Conservation (phyloP, 202 grass and related monocot genomes). For the Eragrostis tef region DNA sequence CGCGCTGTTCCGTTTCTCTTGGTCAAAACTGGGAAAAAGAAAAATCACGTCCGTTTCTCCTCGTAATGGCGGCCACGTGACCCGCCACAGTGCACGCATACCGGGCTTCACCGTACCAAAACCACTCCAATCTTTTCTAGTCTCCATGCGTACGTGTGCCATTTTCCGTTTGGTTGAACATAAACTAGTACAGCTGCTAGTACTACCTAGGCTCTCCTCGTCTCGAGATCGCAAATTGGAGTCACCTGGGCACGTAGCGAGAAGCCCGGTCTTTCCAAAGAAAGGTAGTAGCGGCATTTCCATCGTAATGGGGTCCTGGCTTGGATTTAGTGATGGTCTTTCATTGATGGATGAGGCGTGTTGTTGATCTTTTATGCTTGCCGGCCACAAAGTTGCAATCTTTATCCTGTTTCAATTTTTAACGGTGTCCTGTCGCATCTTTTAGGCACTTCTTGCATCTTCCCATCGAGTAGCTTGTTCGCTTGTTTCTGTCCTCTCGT, state of each 20-base stretch:
- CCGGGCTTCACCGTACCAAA: constrained; percentile 41
- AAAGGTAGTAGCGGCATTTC: constrained; percentile 10
- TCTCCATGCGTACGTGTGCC: constrained; percentile 32
- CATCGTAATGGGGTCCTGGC: constrained; percentile 38
- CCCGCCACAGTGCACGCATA: constrained; percentile 41
- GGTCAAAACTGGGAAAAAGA: constrained; percentile 19
- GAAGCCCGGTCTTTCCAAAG: neutral
- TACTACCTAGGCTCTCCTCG: constrained; percentile 1
- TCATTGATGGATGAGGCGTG: constrained; percentile 20
- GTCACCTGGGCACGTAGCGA: neutral
- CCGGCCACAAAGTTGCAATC: neutral
- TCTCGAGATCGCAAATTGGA: constrained; percentile 19
- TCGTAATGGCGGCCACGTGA: constrained; percentile 63
- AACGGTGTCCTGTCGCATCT: neutral
- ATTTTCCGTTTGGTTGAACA: neutral
- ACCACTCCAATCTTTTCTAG: constrained; percentile 12
- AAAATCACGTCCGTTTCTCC: constrained; percentile 17
- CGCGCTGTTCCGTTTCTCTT: constrained; percentile 19
- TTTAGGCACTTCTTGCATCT: neutral
- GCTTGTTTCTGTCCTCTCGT: neutral
- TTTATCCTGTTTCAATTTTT: constrained; percentile 10
- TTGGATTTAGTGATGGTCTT: neutral
- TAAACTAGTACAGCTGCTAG: neutral
- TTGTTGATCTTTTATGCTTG: neutral
- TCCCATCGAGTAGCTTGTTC: neutral